phyloP scores from a whole-genome alignment of 768 basidiomycete genomes.

The Collybia sordida region DNA sequence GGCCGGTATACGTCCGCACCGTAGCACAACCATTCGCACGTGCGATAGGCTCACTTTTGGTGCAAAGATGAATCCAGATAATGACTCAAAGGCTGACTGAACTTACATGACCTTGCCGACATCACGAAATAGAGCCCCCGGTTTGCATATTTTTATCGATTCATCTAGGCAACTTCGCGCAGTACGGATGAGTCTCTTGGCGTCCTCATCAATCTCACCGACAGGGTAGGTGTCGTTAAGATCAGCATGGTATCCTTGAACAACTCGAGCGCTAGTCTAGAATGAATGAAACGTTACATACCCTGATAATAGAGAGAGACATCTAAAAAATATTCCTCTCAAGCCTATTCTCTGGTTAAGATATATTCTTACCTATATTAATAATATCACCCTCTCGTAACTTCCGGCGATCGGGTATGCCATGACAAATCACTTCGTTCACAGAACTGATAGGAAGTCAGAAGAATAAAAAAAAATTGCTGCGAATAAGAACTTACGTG shows the following conservation, averaged over 20 bases:
- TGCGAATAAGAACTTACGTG: conserved; percentile 60
- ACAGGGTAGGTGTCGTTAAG: conserved; percentile 93
- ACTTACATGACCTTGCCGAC: conserved; percentile 84
- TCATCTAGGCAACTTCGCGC: conserved; percentile 84
- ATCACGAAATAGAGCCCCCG: conserved; percentile 87
- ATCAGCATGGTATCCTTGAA: conserved; percentile 85
- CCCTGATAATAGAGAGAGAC: conserved; percentile 81
- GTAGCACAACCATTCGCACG: conserved; percentile 84
- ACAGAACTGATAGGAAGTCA: conserved; percentile 55
- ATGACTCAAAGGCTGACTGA: conserved; percentile 1
- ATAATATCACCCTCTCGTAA: conserved; percentile 93
- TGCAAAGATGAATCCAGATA: not conserved
- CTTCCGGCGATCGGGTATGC: conserved; percentile 86
- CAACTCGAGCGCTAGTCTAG: not conserved
- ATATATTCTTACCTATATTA: conserved; percentile 70
- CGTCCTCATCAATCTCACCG: conserved; percentile 80
- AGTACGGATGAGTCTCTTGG: conserved; percentile 77
- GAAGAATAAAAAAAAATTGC: conserved; percentile 4
- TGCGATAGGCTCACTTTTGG: conserved; percentile 76
- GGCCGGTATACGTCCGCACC: conserved; percentile 89
- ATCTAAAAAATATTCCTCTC: conserved; percentile 42
- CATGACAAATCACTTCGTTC: conserved; percentile 97
- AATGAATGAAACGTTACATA: conserved; percentile 17
- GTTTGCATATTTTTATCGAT: conserved; percentile 91
- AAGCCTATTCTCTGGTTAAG: not conserved